Evolutionary conservation across 208 protist genomes (phyloP), one percentile per base, ranked within the genome.

Genomic region (Acanthamoeba royreba): DNA sequence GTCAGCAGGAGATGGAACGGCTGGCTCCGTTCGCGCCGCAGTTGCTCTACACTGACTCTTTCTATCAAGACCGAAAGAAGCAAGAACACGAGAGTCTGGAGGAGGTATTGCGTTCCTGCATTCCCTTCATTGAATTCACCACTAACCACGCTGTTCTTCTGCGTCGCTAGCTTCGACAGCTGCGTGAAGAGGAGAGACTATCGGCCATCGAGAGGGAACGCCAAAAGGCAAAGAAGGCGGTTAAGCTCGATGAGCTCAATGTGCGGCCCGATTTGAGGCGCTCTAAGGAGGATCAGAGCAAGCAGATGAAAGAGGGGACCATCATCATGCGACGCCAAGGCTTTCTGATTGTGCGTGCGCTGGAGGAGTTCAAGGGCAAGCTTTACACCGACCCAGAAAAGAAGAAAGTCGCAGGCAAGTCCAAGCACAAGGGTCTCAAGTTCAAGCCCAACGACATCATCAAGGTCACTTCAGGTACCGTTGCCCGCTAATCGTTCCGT

Each of bases 371-470:
- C 69, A 79, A 79, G 40, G 69, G 40, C 38, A 79, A 79, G 69
- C 17, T 79, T 9, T 19, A 7, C 38, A 33, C 47, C 35, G 9
- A 33, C 2, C 69, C 69, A 9, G 69, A 79, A 22, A 58, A 58
- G 49, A 22, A 13, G 11, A 17, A 1, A 22, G 69, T 79, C 38
- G 17, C 38, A 1, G 25, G 63, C 69, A 79, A 79, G 15, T 22
- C 22, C 13, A 79, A 79, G 69, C 69, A 42, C 35, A 79, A 79
- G 69, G 13, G 31, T 33, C 69, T 79, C 3, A 79, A 79, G 69
- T 46, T 79, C 69, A 79, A 79, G 69, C 69, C 47, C 69, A 79
- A 79, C 69, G 69, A 79, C 69, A n/a, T 79, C 69, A 79, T 79
- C 40, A 33, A 42, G 2, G 69, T 79, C 38, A 46, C 38, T n/a